Percentiles rank a stretch among this genome's conserved stretches.
phyloP scores from a whole-genome alignment of 306 rosid genomes.

The Rosa rugosa region DNA sequence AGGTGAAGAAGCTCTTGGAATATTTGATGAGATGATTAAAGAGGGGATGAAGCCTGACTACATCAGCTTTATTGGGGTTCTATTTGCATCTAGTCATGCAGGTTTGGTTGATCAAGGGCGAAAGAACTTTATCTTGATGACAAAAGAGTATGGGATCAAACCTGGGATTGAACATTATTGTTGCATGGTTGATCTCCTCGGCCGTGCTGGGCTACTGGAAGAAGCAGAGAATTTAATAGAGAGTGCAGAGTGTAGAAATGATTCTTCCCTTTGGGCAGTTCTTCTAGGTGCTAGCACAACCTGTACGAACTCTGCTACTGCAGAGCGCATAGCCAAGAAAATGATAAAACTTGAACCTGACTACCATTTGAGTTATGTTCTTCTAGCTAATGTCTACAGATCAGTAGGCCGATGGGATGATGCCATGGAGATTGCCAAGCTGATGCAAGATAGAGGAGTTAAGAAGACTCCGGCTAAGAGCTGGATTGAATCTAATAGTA shows the following conservation, averaged over 20 bases:
- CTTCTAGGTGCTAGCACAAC: slow-evolving; percentile 88
- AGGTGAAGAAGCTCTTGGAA: slow-evolving; percentile 54
- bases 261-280: slow-evolving; percentile 73
- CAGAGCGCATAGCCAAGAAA: slow-evolving; percentile 80
- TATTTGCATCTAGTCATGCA: slow-evolving; percentile 90
- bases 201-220: slow-evolving; percentile 74
- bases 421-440: slow-evolving; percentile 57
- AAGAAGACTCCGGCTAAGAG: slow-evolving; percentile 77
- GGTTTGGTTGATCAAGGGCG: slow-evolving; percentile 84
- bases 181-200: slow-evolving; percentile 84
- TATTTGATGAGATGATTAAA: slow-evolving; percentile 59
- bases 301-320: slow-evolving; percentile 46
- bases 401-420: slow-evolving; percentile 82
- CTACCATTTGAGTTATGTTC: slow-evolving; percentile 74
- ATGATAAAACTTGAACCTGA: slow-evolving; percentile 72
- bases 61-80: slow-evolving; percentile 69
- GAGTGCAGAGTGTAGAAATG: slow-evolving; percentile 62
- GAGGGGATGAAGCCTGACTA: slow-evolving; percentile 68
- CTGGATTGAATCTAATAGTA: slow-evolving; percentile 61
- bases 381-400: slow-evolving; percentile 71
- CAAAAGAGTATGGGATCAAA: slow-evolving; percentile 50
- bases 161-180: slow-evolving; percentile 75
- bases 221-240: slow-evolving; percentile 77
- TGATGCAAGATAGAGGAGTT: slow-evolving; percentile 79
- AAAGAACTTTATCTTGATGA: slow-evolving; percentile 55